A percentile compares a stretch with the other conserved stretches of the same genome.
phyloP scores from a whole-genome alignment of 1,284 basidiomycete species.

The Ceratobasidium sp. region DNA sequence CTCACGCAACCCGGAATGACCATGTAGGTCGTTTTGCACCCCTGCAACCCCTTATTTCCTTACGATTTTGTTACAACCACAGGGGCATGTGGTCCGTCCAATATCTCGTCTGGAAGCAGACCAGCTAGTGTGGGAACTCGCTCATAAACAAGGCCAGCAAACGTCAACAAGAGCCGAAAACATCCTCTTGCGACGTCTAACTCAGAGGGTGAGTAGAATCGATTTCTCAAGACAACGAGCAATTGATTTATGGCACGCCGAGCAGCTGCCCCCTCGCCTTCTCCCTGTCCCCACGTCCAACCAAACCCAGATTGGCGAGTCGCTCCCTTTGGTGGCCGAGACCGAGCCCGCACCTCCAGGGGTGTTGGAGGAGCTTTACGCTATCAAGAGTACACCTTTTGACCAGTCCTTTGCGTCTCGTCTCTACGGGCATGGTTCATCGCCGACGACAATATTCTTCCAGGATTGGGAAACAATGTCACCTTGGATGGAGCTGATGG shows the following conservation, averaged over 20 bases:
- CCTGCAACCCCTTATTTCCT: neutral
- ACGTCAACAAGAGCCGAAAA: slow-evolving; percentile 26
- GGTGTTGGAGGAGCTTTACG: slow-evolving; percentile 65
- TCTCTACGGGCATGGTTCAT: slow-evolving; percentile 58
- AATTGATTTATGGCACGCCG: neutral
- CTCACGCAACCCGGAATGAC: slow-evolving; percentile 8
- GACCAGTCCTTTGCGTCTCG: slow-evolving; percentile 71
- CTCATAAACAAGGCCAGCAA: slow-evolving; percentile 5
- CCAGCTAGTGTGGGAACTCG: slow-evolving; percentile 20
- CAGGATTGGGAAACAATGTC: slow-evolving; percentile 75
- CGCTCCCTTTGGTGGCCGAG: neutral
- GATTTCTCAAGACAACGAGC: neutral
- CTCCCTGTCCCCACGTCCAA: neutral
- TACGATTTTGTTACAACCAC: neutral
- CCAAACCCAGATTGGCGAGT: neutral
- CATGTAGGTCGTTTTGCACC: slow-evolving; percentile 10
- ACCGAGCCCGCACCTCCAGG: slow-evolving; percentile 49
- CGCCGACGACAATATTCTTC: slow-evolving; percentile 56
- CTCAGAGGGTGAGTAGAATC: neutral
- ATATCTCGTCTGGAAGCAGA: slow-evolving; percentile 24
- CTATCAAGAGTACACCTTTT: slow-evolving; percentile 70
- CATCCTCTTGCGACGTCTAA: slow-evolving; percentile 25
- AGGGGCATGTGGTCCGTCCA: slow-evolving; percentile 32
- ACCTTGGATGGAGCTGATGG: slow-evolving; percentile 79
- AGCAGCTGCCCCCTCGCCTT: neutral